These are phyloP conservation scores for Syzygium aqueum DNA, from an alignment of 345 rosid species.

Conservation along the genomic window DNA sequence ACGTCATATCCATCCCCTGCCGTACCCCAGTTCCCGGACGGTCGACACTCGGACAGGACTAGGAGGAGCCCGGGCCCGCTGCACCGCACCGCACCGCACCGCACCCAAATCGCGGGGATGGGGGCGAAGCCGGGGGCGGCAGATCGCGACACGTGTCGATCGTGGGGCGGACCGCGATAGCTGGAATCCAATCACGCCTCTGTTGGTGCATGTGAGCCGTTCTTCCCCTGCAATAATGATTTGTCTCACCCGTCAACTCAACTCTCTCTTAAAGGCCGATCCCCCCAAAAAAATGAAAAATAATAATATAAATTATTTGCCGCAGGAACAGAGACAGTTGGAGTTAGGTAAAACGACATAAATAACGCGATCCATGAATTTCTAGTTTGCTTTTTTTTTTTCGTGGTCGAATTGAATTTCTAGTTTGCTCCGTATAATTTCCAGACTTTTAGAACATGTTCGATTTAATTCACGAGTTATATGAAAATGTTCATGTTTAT, in stretches of 20 bases:
- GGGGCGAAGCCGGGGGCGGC: no score
- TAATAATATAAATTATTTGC: not conserved
- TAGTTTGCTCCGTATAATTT: no score
- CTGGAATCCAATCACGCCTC: not conserved
- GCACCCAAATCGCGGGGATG: not conserved
- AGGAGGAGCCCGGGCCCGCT: not conserved
- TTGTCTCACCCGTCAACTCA: not conserved
- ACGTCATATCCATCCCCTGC: not conserved
- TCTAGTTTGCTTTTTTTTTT: no score
- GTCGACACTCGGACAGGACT: no score
- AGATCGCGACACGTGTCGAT: not conserved
- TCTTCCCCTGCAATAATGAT: not conserved
- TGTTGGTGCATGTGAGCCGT: not conserved
- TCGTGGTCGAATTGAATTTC: no score
- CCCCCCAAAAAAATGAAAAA: not conserved
- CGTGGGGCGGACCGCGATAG: not conserved
- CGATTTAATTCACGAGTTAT: no score
- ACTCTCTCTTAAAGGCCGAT: not conserved
- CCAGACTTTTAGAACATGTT: no score
- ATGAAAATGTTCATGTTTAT: no score
- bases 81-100: fast-evolving
- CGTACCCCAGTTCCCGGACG: no score
- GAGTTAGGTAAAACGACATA: not conserved
- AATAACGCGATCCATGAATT: no score
- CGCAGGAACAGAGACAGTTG: not conserved